Evolutionary conservation across 257 asterid species (phyloP), one percentile per base, ranked within the genome.

Genomic region (Solanum chmielewskii): DNA sequence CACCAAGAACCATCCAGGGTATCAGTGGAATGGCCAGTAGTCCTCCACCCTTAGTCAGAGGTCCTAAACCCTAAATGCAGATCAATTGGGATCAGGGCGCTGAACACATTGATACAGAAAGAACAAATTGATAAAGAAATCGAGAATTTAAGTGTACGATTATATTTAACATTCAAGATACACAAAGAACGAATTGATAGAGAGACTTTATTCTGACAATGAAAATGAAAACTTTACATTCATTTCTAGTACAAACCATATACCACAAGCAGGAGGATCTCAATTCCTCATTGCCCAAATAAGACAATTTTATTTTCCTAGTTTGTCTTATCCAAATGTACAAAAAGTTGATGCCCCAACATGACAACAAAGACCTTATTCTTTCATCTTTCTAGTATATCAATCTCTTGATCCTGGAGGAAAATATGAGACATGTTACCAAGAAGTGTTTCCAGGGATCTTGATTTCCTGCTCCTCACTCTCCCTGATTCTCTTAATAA

Each of bases 401-500:
- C 90, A 83, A 94, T 87, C 83, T 90, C 92, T 49, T 87, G 83
- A 82, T 91, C 86, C 35, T 16, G 86, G 33, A 88, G 42, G 80
- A 81, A 81, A 49, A 83, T 75, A 25, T 85, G 92, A 83, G 93
- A 86, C 86, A 88, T 92, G 31, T 89, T 91, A 76, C 89, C 95
- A 21, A 96, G 93, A 75, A 96, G 93, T 2, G 94, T 90, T 88
- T 93, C 98, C 76, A 97, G 87, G 9, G 99, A 92, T 87, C 92
- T 93, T 25, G 97, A 91, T 87, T 91, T 94, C 85, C 96, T 90
- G 56, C 87, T 90, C 91, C 98, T 88, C 14, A 90, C 96, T 87
- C 88, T 90, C 49, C 99, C 99, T 11, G 94, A 91, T 89, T 93
- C 98, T 89, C 93, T 96, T 56, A 96, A 39, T 71, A 97, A 87